Conservation (phyloP, 139 green algal species). For the Dunaliella primolecta region DNA sequence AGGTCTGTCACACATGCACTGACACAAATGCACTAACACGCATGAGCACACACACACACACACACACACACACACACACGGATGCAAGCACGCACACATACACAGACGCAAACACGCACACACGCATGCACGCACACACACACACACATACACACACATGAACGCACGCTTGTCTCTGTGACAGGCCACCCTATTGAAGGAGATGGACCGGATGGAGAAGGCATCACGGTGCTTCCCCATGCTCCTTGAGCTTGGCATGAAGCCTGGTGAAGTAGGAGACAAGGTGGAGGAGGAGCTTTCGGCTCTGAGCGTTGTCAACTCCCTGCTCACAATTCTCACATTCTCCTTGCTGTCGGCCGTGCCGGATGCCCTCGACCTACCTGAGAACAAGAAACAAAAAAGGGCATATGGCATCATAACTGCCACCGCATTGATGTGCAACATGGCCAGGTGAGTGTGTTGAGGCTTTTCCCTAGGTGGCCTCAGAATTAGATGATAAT, state of each 20-base stretch:
- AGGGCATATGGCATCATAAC: neutral
- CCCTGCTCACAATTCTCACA: neutral
- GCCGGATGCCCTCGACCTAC: neutral
- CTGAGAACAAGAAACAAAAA: neutral
- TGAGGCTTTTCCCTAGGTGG: no score
- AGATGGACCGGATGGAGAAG: neutral
- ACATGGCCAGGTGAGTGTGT: neutral
- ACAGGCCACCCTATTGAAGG: neutral
- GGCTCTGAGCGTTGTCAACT: neutral
- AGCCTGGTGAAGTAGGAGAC: neutral
- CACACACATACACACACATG: neutral
- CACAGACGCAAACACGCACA: neutral
- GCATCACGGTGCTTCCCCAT: neutral
- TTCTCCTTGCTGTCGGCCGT: neutral
- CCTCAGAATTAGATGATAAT: no score
- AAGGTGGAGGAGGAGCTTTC: neutral
- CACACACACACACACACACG: neutral
- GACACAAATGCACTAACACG: neutral
- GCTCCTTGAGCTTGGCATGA: neutral
- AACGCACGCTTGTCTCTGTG: no score
- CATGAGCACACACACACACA: neutral
- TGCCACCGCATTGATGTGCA: neutral
- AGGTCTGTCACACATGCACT: neutral
- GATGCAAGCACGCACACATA: neutral
- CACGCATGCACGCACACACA: neutral